Base-by-base conservation (phyloP, 495 filamentous ascomycete species). In the Podospora australis region DNA sequence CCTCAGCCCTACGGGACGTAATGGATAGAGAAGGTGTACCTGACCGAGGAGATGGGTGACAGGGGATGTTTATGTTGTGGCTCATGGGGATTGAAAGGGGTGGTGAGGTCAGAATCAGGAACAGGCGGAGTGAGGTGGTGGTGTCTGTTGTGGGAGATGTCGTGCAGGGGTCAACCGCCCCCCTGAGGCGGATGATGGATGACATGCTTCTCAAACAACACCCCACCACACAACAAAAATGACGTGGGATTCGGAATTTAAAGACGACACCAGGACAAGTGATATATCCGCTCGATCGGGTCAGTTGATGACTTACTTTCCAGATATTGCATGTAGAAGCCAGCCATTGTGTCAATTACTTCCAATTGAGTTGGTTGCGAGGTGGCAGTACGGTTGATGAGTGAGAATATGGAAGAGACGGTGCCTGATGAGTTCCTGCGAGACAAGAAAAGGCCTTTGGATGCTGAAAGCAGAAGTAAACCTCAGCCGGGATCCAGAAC, bases 311-410 rank as follows among this genome's bases (percentile, higher is more conserved):
- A 80, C 77, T 74, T 77, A 80, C 77, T 77, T 64, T 78, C 74
- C 49, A 80, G 66, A 67, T 80, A 80, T 66, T 78, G 74, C 71
- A 80, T 80, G 65, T 80, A 80, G 62, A 78, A 80, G 62, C 77
- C 77, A 54, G 67, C 68, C 75, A 78, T 78, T 62, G 59, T 77
- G 64, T 55, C 60, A 56, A 60, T 35, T 50, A 49, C 26, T 50
- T 50, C 22, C 9, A 6, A 43, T 42, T 41, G 49, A n/a, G n/a
- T n/a, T n/a, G n/a, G n/a, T n/a, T n/a, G n/a, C n/a, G n/a, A 59
- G 48, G 49, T 24, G 52, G 26, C 40, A 29, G 35, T 36, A 38
- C 26, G 44, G 24, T 14, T 32, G 32, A 17, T n/a, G 10, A 38
- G 14, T 24, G 24, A 39, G 44, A 32, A 39, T 35, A 32, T 14